These are phyloP conservation scores for Microsporum audouinii DNA, from an alignment of 2,329 filamentous ascomycete genomes.

Conservation along the genomic window DNA sequence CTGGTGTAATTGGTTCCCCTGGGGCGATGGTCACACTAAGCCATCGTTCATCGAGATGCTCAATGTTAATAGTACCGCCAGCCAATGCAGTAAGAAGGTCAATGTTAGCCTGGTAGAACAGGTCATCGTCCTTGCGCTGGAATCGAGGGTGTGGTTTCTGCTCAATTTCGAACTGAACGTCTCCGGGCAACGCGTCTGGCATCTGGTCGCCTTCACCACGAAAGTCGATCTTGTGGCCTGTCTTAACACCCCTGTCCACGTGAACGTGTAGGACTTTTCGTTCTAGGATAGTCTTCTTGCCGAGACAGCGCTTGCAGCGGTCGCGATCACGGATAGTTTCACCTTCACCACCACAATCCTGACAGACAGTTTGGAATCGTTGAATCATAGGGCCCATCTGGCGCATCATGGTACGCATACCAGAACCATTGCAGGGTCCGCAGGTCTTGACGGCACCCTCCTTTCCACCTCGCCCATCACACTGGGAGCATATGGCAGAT, in stretches of 20 bases:
- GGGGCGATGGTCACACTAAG: slow-evolving; percentile 83
- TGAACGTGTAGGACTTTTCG: slow-evolving; percentile 97
- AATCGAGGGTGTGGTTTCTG: slow-evolving; percentile 97
- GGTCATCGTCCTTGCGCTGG: slow-evolving; percentile 89
- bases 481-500: slow-evolving; percentile 91
- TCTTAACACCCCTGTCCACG: slow-evolving; percentile 87
- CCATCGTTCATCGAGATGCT: slow-evolving; percentile 97
- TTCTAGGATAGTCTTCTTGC: slow-evolving; percentile 97
- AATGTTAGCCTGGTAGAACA: slow-evolving; percentile 90
- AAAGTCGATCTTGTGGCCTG: slow-evolving; percentile 94
- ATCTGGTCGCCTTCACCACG: slow-evolving; percentile 92
- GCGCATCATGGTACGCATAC: slow-evolving; percentile 98
- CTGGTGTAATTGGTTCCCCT: slow-evolving; percentile 85
- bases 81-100: slow-evolving; percentile 90
- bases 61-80: slow-evolving; percentile 79
- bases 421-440: slow-evolving; percentile 76
- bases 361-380: slow-evolving; percentile 97
- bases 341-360: slow-evolving; percentile 94
- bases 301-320: slow-evolving; percentile 88
- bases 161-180: slow-evolving; percentile 97
- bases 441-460: slow-evolving; percentile 95
- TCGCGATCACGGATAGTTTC: slow-evolving; percentile 96
- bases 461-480: slow-evolving; percentile 88
- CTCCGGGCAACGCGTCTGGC: slow-evolving; percentile 82
- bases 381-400: slow-evolving; percentile 99